These are phyloP conservation scores for Aotearoamyces nothofagi DNA, from an alignment of 2,329 filamentous ascomycete species.

Conservation along the genomic window DNA sequence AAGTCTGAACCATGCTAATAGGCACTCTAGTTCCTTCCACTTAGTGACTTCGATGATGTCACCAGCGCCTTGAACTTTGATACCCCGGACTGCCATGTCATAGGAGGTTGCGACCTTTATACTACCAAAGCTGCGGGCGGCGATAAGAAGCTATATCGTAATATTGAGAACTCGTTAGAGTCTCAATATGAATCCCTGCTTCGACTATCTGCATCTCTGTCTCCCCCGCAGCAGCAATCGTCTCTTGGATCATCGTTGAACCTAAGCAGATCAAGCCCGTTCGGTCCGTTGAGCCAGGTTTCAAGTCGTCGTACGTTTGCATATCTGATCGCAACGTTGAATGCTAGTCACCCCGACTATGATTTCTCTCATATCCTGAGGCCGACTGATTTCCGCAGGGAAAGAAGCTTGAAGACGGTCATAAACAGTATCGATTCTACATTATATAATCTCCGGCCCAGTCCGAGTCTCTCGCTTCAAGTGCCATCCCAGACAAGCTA, in stretches of 20 bases:
- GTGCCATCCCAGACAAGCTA: slow-evolving; percentile 23
- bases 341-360: slow-evolving; percentile 91
- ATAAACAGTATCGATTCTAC: slow-evolving; percentile 83
- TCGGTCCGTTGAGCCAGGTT: slow-evolving; percentile 77
- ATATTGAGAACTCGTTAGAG: slow-evolving; percentile 82
- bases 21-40: slow-evolving; percentile 64
- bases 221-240: slow-evolving; percentile 62
- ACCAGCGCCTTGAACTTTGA: slow-evolving; percentile 92
- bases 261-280: slow-evolving; percentile 76
- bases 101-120: slow-evolving; percentile 90
- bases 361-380: slow-evolving; percentile 90
- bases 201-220: slow-evolving; percentile 73
- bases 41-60: slow-evolving; percentile 82
- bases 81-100: slow-evolving; percentile 80
- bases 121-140: slow-evolving; percentile 90
- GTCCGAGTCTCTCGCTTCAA: slow-evolving; percentile 25
- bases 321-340: slow-evolving; percentile 90
- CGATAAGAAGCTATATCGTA: slow-evolving; percentile 95
- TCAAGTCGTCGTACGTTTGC: slow-evolving; percentile 86
- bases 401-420: slow-evolving; percentile 63
- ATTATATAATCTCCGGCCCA: slow-evolving; percentile 70
- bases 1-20: background rate
- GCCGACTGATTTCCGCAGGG: slow-evolving; percentile 77
- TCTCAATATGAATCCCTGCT: slow-evolving; percentile 81
- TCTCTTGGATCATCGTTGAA: slow-evolving; percentile 51